A percentile compares a stretch with the other conserved stretches of the same genome.
Evolutionary conservation across 768 basidiomycete species (phyloP).

Genomic region (Lepiota subincarnata): DNA sequence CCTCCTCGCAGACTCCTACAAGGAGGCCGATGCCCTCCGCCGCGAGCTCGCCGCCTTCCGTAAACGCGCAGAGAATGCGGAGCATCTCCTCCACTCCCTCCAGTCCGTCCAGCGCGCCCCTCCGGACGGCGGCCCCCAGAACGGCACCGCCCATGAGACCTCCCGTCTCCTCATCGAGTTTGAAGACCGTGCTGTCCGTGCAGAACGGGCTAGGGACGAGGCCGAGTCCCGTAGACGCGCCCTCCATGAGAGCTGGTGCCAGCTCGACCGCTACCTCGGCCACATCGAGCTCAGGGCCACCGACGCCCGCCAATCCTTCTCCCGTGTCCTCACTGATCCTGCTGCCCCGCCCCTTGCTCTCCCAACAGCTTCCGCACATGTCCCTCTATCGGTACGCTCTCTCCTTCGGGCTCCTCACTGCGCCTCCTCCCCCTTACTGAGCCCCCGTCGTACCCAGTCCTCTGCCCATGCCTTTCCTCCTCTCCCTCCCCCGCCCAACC

Average conservation of each 20-base stretch:
- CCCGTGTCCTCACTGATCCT: constrained; percentile 38
- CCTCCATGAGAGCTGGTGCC: constrained; percentile 45
- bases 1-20: constrained; percentile 50
- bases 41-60: constrained; percentile 38
- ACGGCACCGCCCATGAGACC: constrained; percentile 8
- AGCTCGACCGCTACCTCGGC: constrained; percentile 45
- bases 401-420: neutral
- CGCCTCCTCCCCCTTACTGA: constrained; percentile 7
- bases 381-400: constrained; percentile 8
- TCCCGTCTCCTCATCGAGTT: constrained; percentile 36
- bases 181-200: constrained; percentile 46
- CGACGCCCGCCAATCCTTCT: constrained; percentile 48
- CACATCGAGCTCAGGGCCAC: constrained; percentile 40
- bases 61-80: constrained; percentile 52
- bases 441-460: constrained; percentile 16
- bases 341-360: constrained; percentile 31
- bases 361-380: constrained; percentile 17
- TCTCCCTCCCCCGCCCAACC: constrained; percentile 37
- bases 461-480: constrained; percentile 27
- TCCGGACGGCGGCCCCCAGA: constrained; percentile 14
- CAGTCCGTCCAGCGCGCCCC: constrained; percentile 14
- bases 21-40: constrained; percentile 47
- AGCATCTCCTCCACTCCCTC: constrained; percentile 28
- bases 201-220: constrained; percentile 54
- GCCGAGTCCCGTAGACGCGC: constrained; percentile 42